These are phyloP conservation scores for Hypoxylon sp. DNA, from an alignment of 2,329 filamentous ascomycete species.

Conservation along the genomic window DNA sequence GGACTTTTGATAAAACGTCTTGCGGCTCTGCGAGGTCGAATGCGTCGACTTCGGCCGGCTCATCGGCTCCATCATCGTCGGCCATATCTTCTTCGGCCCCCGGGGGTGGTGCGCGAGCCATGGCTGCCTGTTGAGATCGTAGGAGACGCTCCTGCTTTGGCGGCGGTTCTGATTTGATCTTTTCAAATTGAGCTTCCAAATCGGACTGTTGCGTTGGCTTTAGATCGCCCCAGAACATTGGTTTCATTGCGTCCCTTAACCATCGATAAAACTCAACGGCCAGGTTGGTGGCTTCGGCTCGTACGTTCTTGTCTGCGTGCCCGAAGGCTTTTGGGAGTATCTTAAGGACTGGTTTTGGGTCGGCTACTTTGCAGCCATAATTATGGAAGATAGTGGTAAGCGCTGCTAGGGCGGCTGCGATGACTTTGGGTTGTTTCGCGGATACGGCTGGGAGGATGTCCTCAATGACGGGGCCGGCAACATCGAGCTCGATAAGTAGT, in stretches of 20 bases:
- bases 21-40: conserved; percentile 89
- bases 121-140: conserved; percentile 88
- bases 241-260: conserved; percentile 98
- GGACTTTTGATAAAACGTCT: conserved; percentile 85
- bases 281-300: conserved; percentile 91
- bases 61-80: conserved; percentile 71
- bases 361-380: conserved; percentile 93
- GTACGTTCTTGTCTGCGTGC: conserved; percentile 97
- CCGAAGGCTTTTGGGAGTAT: conserved; percentile 90
- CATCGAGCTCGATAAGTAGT: conserved; percentile 91
- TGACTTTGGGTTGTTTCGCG: conserved; percentile 59
- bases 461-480: conserved; percentile 87
- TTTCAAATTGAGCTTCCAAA: conserved; percentile 93
- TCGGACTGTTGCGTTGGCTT: conserved; percentile 97
- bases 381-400: conserved; percentile 90
- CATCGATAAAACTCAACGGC: conserved; percentile 96
- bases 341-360: conserved; percentile 93
- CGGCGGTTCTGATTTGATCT: conserved; percentile 85
- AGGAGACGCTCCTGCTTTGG: conserved; percentile 93
- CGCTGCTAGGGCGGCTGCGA: conserved; percentile 63
- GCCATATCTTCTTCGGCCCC: conserved; percentile 71
- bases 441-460: conserved; percentile 76
- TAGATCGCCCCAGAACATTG: conserved; percentile 95
- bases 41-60: conserved; percentile 80
- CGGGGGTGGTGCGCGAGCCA: conserved; percentile 76